Evolutionary conservation across 1,139 yeast species (phyloP), one percentile per base, ranked within the genome.

Genomic region (Blastobotrys apis): DNA sequence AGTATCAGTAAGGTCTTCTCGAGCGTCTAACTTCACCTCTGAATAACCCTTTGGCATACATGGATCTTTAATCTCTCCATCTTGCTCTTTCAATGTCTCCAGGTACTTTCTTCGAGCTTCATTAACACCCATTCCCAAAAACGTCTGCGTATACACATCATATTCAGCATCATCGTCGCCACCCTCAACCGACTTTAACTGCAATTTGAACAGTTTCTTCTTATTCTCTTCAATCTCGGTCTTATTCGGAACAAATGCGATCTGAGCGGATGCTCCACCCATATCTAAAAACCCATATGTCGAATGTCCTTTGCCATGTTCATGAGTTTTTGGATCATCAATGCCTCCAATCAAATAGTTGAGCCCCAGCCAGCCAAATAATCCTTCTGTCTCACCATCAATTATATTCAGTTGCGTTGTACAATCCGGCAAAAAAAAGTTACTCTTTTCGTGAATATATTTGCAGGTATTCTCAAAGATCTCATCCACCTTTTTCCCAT

Each of bases 231-330:
- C 66, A 12, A 70, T 66, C 51, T 81, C 85, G 0, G 81, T 69
- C 16, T 65, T 48, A 54, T 77, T 76, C 0, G 94, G 94, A 53
- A 78, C 84, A 60, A 84, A 85, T 0, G 87, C 85, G 30, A 86
- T 78, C 59, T 86, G 95, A 0, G 94, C 81, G 1, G 92, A 82
- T 0, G 94, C 94, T 0, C 95, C 95, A 3, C 95, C 95, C 88
- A 86, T 81, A 53, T 85, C 94, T 49, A 86, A 63, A 30, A 85
- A 70, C 1, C 95, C 95, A 55, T 77, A 83, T 0, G 94, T 79
- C 21, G 74, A 67, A 50, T 77, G 81, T 44, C 69, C 68, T 44
- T 73, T 71, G 1, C 79, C 78, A 52, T 75, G 79, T 33, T 69
- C 65, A 50, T 76, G 80, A n/a, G 54, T 46, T 5, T 57, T 60